Percentiles rank a stretch among this genome's conserved stretches.
Conservation (phyloP, 768 basidiomycete genomes). For the Suillus fuscotomentosus region DNA sequence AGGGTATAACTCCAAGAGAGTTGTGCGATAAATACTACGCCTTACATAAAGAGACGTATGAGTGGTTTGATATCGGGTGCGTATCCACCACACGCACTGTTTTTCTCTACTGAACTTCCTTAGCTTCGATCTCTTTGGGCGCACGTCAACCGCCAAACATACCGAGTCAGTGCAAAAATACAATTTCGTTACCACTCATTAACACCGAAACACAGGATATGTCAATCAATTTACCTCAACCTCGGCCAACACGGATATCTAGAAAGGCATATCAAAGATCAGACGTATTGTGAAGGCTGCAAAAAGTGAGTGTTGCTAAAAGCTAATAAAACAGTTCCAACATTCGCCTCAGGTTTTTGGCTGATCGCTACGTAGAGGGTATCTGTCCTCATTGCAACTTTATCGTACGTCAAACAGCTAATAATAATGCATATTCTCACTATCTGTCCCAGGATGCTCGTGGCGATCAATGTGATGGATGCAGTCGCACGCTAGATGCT, state of each 20-base stretch:
- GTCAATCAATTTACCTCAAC: conserved; percentile 86
- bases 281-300: conserved; percentile 94
- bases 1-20: conserved; percentile 72
- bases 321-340: background rate
- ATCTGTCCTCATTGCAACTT: conserved; percentile 92
- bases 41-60: conserved; percentile 78
- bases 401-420: conserved; percentile 47
- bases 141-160: conserved; percentile 88
- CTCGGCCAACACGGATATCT: conserved; percentile 76
- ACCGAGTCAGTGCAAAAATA: conserved; percentile 60
- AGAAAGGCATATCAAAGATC: conserved; percentile 82
- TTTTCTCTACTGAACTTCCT: background rate
- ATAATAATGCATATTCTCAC: background rate
- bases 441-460: conserved; percentile 72
- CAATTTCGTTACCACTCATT: background rate
- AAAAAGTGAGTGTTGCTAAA: conserved; percentile 52
- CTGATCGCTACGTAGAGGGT: conserved; percentile 98
- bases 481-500: conserved; percentile 89
- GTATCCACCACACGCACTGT: conserved; percentile 14
- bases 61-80: conserved; percentile 96
- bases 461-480: conserved; percentile 97
- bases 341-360: conserved; percentile 66
- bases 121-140: conserved; percentile 94
- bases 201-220: conserved; percentile 54
- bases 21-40: conserved; percentile 91